A percentile compares a stretch with the other conserved stretches of the same genome.
These are phyloP conservation scores for Nepenthes alata DNA, from an alignment of 179 eudicot species.

Conservation along the genomic window DNA sequence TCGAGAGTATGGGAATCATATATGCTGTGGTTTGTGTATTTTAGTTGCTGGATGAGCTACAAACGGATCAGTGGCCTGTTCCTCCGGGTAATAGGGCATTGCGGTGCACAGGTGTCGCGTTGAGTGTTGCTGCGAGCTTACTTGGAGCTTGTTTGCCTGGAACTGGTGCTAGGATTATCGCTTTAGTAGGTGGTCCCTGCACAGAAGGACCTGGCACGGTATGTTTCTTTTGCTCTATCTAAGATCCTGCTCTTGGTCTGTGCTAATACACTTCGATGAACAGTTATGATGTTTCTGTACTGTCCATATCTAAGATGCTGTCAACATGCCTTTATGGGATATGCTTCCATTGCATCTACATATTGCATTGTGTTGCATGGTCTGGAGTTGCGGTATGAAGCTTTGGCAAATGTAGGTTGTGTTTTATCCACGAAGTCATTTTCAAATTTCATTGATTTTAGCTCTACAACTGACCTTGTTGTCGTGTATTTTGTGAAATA, in stretches of 20 bases:
- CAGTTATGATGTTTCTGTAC: neutral
- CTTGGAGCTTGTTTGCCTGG: constrained; percentile 81
- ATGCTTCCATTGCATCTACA: too few species aligned
- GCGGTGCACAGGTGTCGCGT: constrained; percentile 90
- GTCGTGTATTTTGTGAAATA: too few species aligned
- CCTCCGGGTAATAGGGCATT: constrained; percentile 67
- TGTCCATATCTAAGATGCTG: too few species aligned
- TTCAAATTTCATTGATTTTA: too few species aligned
- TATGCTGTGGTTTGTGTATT: constrained; percentile 2
- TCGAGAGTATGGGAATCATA: too few species aligned
- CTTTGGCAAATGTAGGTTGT: too few species aligned
- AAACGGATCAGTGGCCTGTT: constrained; percentile 87
- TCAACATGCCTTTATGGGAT: neutral
- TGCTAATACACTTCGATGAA: neutral
- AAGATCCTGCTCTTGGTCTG: neutral
- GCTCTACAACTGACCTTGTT: too few species aligned
- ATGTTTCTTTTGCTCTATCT: constrained; percentile 13
- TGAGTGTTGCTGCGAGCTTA: constrained; percentile 80
- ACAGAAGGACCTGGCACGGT: constrained; percentile 98
- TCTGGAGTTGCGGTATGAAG: too few species aligned
- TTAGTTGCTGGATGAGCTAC: constrained; percentile 79
- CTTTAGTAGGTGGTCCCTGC: constrained; percentile 96
- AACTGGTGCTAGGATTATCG: constrained; percentile 77
- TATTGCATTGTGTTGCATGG: too few species aligned
- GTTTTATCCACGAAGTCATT: too few species aligned